Evolutionary conservation across 345 rosid species (phyloP), one percentile per base, ranked within the genome.

Genomic region (Geranium rotundifolium): DNA sequence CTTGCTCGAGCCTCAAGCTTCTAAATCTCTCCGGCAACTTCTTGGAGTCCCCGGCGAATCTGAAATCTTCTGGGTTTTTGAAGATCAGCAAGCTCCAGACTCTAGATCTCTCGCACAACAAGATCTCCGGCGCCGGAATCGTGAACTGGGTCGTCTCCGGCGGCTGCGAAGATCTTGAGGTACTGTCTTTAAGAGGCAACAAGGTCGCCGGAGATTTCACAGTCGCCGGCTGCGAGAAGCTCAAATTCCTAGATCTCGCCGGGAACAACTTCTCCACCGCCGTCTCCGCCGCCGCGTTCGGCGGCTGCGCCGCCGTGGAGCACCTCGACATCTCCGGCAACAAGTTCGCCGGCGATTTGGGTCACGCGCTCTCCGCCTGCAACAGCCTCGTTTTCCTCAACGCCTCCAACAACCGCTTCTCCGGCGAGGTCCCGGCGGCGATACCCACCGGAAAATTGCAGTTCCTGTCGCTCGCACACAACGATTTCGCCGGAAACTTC

Each of bases 321-420:
- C 73, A 84, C 75, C 86, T 93, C 13, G 97, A 93, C 54, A 75
- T 88, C 67, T 93, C 99, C 52, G 73, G 73, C 27, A 93, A 93
- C 72, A 78, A 77, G 60, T 81, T 88, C 20, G 29, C 56, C 50
- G 95, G 91, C 54, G 95, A 93, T 59, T 69, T 93, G 19, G 75
- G 78, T 18, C 63, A 16, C n/a, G 82, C 86, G 49, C 73, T 90
- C 61, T 77, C 84, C 14, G 46, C 74, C 1, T 93, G 99, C 67
- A 64, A 68, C 2, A 71, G 72, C 76, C 83, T 93, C 63, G 76
- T 17, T 64, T 83, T 81, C 67, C 71, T 93, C 70, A 90, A 90
- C 70, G 63, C 82, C 65, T 83, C 97, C 50, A 62, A 56, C 77
- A 93, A 93, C 66, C 69, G 57, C 56, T 86, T 93, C 70, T 64